Evolutionary conservation across 2,329 filamentous ascomycete species (phyloP).

Genomic region (Saccharata proteae): DNA sequence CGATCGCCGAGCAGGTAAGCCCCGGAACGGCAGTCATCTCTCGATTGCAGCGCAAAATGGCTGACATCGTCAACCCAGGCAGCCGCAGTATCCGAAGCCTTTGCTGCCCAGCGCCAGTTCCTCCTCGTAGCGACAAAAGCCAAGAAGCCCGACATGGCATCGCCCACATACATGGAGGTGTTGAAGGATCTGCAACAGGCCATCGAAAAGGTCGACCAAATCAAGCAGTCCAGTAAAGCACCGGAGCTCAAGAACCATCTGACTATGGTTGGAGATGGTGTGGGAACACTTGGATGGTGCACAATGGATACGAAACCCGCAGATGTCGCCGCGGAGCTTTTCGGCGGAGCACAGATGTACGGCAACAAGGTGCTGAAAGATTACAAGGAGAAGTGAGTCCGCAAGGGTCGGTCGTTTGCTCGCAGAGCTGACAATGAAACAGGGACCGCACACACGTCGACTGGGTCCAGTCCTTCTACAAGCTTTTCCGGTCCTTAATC

Average conservation of each 20-base stretch:
- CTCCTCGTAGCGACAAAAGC: conserved; percentile 80
- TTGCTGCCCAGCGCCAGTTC: conserved; percentile 77
- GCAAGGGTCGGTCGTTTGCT: neutral
- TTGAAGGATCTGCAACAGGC: conserved; percentile 78
- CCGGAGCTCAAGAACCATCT: conserved; percentile 69
- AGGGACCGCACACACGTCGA: conserved; percentile 48
- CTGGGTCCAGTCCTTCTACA: conserved; percentile 89
- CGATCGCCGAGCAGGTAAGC: conserved; percentile 67
- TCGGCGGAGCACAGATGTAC: conserved; percentile 81
- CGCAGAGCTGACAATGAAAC: neutral
- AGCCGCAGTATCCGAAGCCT: conserved; percentile 50
- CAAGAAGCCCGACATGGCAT: conserved; percentile 74
- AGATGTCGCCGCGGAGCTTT: conserved; percentile 73
- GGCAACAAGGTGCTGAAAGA: conserved; percentile 90
- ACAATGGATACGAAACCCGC: conserved; percentile 67
- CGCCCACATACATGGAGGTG: conserved; percentile 59
- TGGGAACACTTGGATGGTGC: conserved; percentile 84
- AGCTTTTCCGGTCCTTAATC: conserved; percentile 71
- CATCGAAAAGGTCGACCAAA: conserved; percentile 64
- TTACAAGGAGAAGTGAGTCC: conserved; percentile 62
- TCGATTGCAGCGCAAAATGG: neutral
- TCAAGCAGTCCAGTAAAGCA: conserved; percentile 70
- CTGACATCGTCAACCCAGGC: conserved; percentile 27
- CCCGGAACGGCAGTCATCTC: neutral
- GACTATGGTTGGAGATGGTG: conserved; percentile 78